Conservation (phyloP, 768 basidiomycete species). For the Hygrocybe coccinea region DNA sequence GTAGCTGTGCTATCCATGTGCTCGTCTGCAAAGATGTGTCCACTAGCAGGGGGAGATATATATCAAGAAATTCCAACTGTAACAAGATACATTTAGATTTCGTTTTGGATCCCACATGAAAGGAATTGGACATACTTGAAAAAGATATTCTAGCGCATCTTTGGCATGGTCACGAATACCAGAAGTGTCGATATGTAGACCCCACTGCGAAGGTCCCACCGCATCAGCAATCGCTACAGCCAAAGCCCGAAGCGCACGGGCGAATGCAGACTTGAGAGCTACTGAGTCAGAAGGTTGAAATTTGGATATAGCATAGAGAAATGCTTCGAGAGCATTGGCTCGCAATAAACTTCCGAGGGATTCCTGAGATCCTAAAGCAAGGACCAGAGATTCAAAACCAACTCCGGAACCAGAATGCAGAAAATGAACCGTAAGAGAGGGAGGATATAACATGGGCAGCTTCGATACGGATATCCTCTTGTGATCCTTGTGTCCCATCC, state of each 20-base stretch:
- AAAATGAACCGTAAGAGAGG: slow-evolving; percentile 54
- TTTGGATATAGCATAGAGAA: slow-evolving; percentile 57
- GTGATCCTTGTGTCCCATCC: slow-evolving; percentile 33
- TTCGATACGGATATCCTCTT: slow-evolving; percentile 58
- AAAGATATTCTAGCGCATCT: slow-evolving; percentile 53
- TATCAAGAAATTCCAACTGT: slow-evolving; percentile 58
- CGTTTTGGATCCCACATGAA: neutral
- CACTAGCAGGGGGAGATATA: slow-evolving; percentile 59
- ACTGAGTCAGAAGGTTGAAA: slow-evolving; percentile 36
- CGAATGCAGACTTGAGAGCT: slow-evolving; percentile 50
- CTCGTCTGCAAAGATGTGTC: slow-evolving; percentile 38
- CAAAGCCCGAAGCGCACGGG: slow-evolving; percentile 59
- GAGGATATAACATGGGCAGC: slow-evolving; percentile 74
- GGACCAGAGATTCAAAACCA: neutral
- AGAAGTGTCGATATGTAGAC: slow-evolving; percentile 44
- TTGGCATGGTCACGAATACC: slow-evolving; percentile 47
- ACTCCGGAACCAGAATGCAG: neutral
- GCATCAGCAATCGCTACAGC: slow-evolving; percentile 58
- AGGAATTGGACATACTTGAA: slow-evolving; percentile 40
- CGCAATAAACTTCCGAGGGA: slow-evolving; percentile 55
- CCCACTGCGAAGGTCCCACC: slow-evolving; percentile 67
- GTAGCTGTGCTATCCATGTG: slow-evolving; percentile 54
- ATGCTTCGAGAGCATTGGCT: slow-evolving; percentile 52
- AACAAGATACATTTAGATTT: slow-evolving; percentile 3
- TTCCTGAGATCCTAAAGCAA: slow-evolving; percentile 50